Evolutionary conservation across 2,329 filamentous ascomycete species (phyloP).

Genomic region (Pseudogymnoascus sp.): DNA sequence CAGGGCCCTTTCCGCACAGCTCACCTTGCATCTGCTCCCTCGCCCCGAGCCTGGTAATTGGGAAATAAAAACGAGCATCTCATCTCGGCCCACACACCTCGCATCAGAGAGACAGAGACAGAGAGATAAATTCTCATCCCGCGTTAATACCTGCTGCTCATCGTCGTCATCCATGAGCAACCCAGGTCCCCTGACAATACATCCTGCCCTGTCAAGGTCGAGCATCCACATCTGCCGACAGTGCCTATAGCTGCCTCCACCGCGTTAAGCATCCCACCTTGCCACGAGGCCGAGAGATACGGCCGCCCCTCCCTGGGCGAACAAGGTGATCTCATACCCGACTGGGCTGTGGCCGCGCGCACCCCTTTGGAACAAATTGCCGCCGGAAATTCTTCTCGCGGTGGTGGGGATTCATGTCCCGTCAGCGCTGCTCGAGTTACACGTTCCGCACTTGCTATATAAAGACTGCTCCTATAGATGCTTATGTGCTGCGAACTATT

Average conservation of each 20-base stretch:
- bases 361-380: conserved; percentile 6
- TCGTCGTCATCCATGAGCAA: background rate
- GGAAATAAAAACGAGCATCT: background rate
- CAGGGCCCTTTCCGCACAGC: background rate
- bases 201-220: conserved; percentile 2
- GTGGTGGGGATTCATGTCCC: conserved; percentile 1
- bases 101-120: background rate
- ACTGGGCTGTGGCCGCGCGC: conserved; percentile 5
- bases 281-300: conserved; percentile 6
- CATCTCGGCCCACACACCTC: background rate
- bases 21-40: background rate
- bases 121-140: background rate
- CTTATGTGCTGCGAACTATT: conserved; percentile 2
- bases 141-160: background rate
- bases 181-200: background rate
- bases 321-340: conserved; percentile 4
- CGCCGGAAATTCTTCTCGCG: conserved; percentile 4
- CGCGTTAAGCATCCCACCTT: conserved; percentile 5
- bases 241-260: conserved; percentile 6
- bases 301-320: background rate
- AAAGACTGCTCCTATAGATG: conserved; percentile 6
- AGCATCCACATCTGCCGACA: conserved; percentile 2
- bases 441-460: background rate
- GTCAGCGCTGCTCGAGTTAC: conserved; percentile 4
- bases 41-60: background rate